Evolutionary conservation across 83 land plant genomes (phyloP).

Genomic region (Picea abies): DNA sequence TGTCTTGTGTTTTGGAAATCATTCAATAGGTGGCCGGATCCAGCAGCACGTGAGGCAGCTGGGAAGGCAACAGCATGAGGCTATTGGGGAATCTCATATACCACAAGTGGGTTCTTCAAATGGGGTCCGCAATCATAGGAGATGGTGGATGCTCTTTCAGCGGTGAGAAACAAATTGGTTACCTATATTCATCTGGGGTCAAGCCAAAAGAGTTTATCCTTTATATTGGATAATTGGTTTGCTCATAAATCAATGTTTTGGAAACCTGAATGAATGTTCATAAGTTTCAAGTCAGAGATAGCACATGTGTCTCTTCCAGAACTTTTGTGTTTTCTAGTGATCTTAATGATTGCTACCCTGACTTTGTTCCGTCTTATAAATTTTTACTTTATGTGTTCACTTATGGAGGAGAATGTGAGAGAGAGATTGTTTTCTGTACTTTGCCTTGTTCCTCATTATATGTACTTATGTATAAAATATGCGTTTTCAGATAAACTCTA

Average conservation of each 20-base stretch:
- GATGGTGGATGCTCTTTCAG: constrained; percentile 23
- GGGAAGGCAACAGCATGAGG: constrained; percentile 15
- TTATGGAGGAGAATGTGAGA: background rate
- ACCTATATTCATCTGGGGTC: background rate
- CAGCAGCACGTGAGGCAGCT: constrained; percentile 5
- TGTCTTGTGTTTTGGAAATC: constrained; percentile 57
- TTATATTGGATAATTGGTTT: constrained; percentile 11
- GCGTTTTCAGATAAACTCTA: background rate
- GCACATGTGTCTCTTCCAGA: background rate
- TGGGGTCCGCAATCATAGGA: constrained; percentile 1
- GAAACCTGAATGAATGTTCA: constrained; percentile 14
- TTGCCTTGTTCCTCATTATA: background rate
- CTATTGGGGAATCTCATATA: background rate
- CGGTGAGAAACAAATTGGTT: background rate
- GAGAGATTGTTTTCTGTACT: background rate
- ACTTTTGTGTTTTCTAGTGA: background rate
- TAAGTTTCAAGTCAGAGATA: background rate
- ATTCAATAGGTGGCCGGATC: constrained; percentile 17
- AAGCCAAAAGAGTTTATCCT: background rate
- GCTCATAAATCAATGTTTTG: background rate
- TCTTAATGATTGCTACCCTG: background rate
- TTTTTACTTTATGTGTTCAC: background rate
- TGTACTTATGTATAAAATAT: background rate
- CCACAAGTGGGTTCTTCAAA: background rate
- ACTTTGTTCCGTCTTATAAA: background rate